Base-by-base conservation (phyloP, 2,329 filamentous ascomycete genomes). In the Microsporum ferrugineum region DNA sequence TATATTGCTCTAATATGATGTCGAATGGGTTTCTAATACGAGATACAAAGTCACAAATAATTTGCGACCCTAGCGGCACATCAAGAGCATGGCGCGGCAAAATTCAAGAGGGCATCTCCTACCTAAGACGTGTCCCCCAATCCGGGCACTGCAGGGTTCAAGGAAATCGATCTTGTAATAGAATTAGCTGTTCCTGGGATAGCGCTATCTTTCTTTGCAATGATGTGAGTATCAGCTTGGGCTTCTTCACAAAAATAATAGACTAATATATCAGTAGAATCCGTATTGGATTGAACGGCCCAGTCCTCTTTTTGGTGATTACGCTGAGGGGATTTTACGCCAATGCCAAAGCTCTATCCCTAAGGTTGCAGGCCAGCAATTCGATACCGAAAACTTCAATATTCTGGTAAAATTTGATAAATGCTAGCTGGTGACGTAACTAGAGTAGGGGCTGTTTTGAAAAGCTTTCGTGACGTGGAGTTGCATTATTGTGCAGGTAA, bases 171-270 rank as follows among this genome's bases (percentile, higher is more conserved):
- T 33, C 45, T 27, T 58, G 56, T 29, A 29, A 2, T 33, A 34
- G 56, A 14, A 23, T 31, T 7, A 58, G 56, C 56, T 58, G 56
- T 34, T 58, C 56, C 17, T 58, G 36, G 34, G 36, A 58, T 36
- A 45, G 23, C 14, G 56, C 14, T 14, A 36, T 58, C n/a, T 58
- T 29, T 29, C 36, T 58, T 29, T 58, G 56, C 56, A 43, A 58
- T 41, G 56, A 58, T 58, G 56, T 43, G 39, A 58, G 56, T 55
- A 7, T 12, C 7, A 12, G 8, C 23, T 5, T 29, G 10, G 3
- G 27, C 23, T 51, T 31, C 4, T 31, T 14, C 5, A 6, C 14
- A n/a, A 39, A 51, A 27, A 8, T 33, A 34, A 55, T 5, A 36
- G 7, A 23, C 14, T 55, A 55, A 55, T 7, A 17, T 2, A 17